These are phyloP conservation scores for Schizosaccharomyces lindneri DNA, from an alignment of 805 yeast species.

Conservation along the genomic window DNA sequence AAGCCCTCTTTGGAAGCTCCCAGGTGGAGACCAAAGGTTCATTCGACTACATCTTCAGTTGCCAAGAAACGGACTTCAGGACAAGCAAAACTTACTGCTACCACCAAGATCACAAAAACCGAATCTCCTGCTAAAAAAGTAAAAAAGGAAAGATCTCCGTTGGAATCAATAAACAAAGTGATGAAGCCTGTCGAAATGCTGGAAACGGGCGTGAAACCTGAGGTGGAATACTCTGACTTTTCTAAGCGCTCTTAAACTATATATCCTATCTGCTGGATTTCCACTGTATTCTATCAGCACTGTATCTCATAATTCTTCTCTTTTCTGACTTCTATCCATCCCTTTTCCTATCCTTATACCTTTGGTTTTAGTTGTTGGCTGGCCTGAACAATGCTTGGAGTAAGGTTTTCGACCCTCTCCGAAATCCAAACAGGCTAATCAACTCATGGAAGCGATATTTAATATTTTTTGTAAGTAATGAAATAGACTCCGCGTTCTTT, in stretches of 20 bases:
- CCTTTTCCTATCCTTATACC: no score
- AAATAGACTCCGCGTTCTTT: neutral
- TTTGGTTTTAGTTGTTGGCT: neutral
- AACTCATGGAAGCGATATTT: neutral
- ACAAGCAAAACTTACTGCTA: neutral
- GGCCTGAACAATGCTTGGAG: neutral
- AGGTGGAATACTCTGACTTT: neutral
- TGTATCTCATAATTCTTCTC: neutral
- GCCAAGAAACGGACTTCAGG: neutral
- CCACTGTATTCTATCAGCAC: neutral
- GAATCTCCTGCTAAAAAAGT: no score
- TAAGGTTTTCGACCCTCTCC: neutral
- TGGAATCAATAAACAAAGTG: neutral
- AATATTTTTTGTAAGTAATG: neutral
- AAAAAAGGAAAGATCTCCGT: no score
- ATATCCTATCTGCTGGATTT: no score
- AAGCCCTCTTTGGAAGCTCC: neutral
- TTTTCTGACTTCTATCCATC: no score
- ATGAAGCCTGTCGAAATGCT: neutral
- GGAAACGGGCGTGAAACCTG: neutral
- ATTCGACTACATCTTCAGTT: neutral
- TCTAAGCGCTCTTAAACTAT: neutral
- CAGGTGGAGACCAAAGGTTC: neutral
- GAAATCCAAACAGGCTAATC: neutral
- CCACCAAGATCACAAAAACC: neutral